phyloP scores from a whole-genome alignment of 1,139 yeast species.

The Candida smagusa region DNA sequence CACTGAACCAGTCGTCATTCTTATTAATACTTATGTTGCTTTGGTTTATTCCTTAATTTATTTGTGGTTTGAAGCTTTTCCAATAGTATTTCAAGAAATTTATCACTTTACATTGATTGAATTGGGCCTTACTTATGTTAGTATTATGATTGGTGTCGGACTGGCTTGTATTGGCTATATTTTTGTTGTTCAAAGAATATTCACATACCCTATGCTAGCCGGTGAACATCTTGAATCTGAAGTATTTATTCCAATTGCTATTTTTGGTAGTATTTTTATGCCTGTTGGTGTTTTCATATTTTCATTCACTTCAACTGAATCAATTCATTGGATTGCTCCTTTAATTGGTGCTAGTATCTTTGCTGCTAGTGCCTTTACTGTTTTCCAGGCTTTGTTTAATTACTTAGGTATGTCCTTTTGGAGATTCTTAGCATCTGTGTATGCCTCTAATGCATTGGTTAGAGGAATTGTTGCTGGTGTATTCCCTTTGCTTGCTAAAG shows the following conservation, averaged over 20 bases:
- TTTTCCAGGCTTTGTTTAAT: constrained; percentile 39
- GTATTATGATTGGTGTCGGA: constrained; percentile 42
- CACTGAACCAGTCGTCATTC: constrained; percentile 43
- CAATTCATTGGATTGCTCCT: constrained; percentile 42
- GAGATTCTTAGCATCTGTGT: constrained; percentile 52
- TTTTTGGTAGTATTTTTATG: constrained; percentile 38
- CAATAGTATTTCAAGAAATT: constrained; percentile 45
- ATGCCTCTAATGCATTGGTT: constrained; percentile 52
- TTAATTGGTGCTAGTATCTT: constrained; percentile 39
- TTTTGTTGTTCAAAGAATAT: constrained; percentile 17
- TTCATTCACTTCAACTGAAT: constrained; percentile 45
- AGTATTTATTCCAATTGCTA: constrained; percentile 39
- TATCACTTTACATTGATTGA: constrained; percentile 47
- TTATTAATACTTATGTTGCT: constrained; percentile 48
- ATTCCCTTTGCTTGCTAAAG: constrained; percentile 58
- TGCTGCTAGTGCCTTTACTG: constrained; percentile 33
- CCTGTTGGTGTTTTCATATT: constrained; percentile 47
- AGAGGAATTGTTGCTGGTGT: constrained; percentile 55
- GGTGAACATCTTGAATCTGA: constrained; percentile 32
- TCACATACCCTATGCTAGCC: constrained; percentile 21
- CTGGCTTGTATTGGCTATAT: constrained; percentile 25
- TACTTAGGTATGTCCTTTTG: constrained; percentile 32
- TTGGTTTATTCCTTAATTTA: constrained; percentile 53
- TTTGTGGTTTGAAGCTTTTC: constrained; percentile 61
- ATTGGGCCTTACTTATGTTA: constrained; percentile 44